Conservation (phyloP, 2,329 filamentous ascomycete genomes). For the Xylaria sp. region DNA sequence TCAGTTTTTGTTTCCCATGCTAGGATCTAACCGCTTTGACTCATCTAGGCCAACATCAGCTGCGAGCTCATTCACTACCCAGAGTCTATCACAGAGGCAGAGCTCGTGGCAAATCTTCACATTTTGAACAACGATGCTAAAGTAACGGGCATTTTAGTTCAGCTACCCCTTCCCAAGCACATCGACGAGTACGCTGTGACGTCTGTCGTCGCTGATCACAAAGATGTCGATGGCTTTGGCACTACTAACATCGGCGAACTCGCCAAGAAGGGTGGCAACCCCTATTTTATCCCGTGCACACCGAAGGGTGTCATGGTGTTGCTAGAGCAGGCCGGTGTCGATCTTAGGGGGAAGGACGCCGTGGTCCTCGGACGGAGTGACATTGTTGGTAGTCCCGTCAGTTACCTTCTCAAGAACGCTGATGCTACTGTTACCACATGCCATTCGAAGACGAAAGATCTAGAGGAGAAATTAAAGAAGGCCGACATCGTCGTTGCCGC, state of each 20-base stretch:
- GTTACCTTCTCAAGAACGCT: slow-evolving; percentile 93
- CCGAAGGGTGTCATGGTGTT: slow-evolving; percentile 97
- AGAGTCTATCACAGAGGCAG: slow-evolving; percentile 82
- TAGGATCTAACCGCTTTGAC: slow-evolving; percentile 39
- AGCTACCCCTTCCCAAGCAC: slow-evolving; percentile 88
- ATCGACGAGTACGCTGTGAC: slow-evolving; percentile 92
- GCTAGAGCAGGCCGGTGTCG: slow-evolving; percentile 83
- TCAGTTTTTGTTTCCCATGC: not conserved
- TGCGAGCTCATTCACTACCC: slow-evolving; percentile 89
- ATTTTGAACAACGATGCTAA: slow-evolving; percentile 85
- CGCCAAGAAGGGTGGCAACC: slow-evolving; percentile 91
- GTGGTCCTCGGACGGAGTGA: slow-evolving; percentile 96
- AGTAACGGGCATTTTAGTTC: slow-evolving; percentile 93
- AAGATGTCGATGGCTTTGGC: slow-evolving; percentile 98
- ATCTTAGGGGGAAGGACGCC: slow-evolving; percentile 88
- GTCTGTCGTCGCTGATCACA: slow-evolving; percentile 89
- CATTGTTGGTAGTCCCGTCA: slow-evolving; percentile 97
- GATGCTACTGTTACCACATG: slow-evolving; percentile 97
- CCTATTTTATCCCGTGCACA: slow-evolving; percentile 93
- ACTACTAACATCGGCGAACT: slow-evolving; percentile 95
- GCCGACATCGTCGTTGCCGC: slow-evolving; percentile 94
- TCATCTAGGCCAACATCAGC: slow-evolving; percentile 81
- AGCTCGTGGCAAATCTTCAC: slow-evolving; percentile 85
- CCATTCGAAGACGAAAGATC: slow-evolving; percentile 84
- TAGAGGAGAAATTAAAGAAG: slow-evolving; percentile 78